Evolutionary conservation across 495 filamentous ascomycete species (phyloP), one percentile per base, ranked within the genome.

Genomic region (Lophium mytilinum): DNA sequence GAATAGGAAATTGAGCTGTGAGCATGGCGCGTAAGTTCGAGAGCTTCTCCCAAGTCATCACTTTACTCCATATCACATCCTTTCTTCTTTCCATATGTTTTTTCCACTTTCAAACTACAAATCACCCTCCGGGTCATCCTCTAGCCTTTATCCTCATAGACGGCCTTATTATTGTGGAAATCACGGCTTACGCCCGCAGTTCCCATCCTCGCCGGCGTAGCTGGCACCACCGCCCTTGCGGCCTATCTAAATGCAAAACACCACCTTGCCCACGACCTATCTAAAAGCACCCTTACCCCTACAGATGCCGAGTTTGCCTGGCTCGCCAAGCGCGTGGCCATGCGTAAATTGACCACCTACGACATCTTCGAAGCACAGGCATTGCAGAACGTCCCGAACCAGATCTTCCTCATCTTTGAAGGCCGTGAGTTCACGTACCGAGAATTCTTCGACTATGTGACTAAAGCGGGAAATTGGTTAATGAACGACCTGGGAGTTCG

Each of bases 401-500:
- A 64, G 14, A 40, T 60, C 0, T 73, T 67, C 52, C 63, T 74
- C 15, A 62, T 72, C 19, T 74, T 73, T 48, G 69, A 74, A 45
- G 72, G 66, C 18, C 62, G 59, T 9, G 56, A 69, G 54, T 73
- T 62, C 62, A 73, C 71, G 3, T 73, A 70, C 34, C 49, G 10
- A 10, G 53, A 73, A 37, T 66, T 73, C 60, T 68, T 54, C 42
- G 48, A 69, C 0, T 53, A 58, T 5, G 35, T 73, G 3, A 59
- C 63, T n/a, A 60, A 66, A 7, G 50, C 72, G 5, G 71, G 66
- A 8, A 72, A 71, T 57, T 74, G 72, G 72, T 56, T 74, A 9
- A 53, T 72, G 54, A 71, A 72, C n/a, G 72, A 73, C 11, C 57
- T 73, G 36, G 68, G 68, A 0, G 62, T 74, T 11, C 15, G 69